Conservation (phyloP, 352 stramenopile genomes). For the Globisporangium alternatum region DNA sequence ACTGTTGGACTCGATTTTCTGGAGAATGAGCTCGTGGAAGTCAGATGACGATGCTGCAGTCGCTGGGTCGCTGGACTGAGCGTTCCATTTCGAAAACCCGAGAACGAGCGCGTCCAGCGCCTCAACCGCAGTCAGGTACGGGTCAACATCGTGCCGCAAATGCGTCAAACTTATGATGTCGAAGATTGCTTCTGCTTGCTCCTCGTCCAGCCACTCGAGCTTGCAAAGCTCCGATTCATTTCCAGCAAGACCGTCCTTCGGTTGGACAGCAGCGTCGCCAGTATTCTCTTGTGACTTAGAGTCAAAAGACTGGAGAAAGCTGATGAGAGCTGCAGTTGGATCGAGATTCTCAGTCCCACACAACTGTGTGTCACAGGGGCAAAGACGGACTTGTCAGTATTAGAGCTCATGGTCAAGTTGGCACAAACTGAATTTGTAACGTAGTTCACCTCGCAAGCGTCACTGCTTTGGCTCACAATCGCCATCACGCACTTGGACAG, state of each 20-base stretch:
- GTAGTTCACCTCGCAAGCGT: constrained; percentile 47
- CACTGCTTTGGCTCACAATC: constrained; percentile 31
- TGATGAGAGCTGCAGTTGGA: constrained; percentile 25
- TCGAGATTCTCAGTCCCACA: constrained; percentile 31
- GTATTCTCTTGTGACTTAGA: neutral
- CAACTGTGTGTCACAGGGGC: constrained; percentile 18
- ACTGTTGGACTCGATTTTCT: constrained; percentile 3
- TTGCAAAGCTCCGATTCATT: constrained; percentile 18
- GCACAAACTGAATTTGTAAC: neutral
- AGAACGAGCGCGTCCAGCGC: constrained; percentile 31
- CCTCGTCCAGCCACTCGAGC: constrained; percentile 56
- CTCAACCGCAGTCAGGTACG: constrained; percentile 27
- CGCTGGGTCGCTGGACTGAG: neutral
- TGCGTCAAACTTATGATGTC: constrained; percentile 27
- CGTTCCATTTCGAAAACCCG: constrained; percentile 40
- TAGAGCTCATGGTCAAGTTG: neutral
- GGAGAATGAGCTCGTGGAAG: constrained; percentile 25
- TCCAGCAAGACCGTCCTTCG: neutral
- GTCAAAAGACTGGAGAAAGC: constrained; percentile 26
- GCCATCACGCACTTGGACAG: constrained; percentile 40
- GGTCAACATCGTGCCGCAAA: constrained; percentile 33
- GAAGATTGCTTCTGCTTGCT: constrained; percentile 31
- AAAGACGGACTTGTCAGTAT: neutral
- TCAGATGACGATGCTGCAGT: constrained; percentile 7
- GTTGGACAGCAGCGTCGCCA: neutral